Base-by-base conservation (phyloP, 2,329 filamentous ascomycete species). In the Curvularia lunata region DNA sequence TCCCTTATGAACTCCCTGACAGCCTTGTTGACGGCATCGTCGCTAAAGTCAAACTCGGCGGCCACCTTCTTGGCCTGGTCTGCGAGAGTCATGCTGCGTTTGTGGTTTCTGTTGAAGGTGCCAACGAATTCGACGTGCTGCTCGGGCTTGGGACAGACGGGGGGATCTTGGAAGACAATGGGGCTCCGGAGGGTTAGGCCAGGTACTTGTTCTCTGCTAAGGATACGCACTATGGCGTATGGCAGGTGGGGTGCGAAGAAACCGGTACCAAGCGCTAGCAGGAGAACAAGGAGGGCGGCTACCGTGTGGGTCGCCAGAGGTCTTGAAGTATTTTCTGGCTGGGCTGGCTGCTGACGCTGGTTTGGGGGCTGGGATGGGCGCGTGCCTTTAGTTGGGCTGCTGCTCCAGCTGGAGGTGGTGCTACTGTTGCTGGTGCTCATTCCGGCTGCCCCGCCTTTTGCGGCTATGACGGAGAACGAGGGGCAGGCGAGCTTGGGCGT, bases 1-100 rank as follows among this genome's bases (percentile, higher is more conserved):
- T 98, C 88, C 60, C 83, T 82, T 65, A 97, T 85, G 74, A 97
- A 99, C 77, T 97, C 92, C 63, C 86, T 82, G 61, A 97, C 92
- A 64, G 88, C 91, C 70, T 84, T 86, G 76, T 92, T 91, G 72
- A 97, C 85, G 78, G 92, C 85, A 52, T 88, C 86, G 69, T 92
- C 84, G 59, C 86, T 83, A 79, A 93, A 94, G 53, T 96, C 91
- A 79, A 98, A 98, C 77, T 95, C 87, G 68, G 86, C 86, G 70
- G 91, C 90, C 71, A 97, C 87, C 73, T 86, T 86, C 83, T 88
- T 88, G 58, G 92, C 91, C 79, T 94, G 90, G 62, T 88, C 84
- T 64, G 85, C 77, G 59, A 88, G 75, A 54, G 76, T 76, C 81
- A 83, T 83, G 72, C 79, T 81, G 74, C 76, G 76, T 52, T 69